Evolutionary conservation across 495 filamentous ascomycete species (phyloP).

Genomic region (Penicillium ochrochloron): DNA sequence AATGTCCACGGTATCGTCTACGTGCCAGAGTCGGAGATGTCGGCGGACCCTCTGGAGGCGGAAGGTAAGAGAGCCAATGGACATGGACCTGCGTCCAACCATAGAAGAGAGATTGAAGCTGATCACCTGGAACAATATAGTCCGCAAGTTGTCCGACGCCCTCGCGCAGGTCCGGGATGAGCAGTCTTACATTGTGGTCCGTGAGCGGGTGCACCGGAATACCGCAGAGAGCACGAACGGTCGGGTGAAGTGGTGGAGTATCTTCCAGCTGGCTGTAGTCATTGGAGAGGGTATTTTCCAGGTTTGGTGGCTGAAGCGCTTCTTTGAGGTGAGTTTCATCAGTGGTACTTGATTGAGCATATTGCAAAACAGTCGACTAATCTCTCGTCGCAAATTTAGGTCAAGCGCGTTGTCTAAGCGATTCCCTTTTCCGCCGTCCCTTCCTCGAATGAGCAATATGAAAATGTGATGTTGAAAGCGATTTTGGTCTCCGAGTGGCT

Average conservation of each 20-base stretch:
- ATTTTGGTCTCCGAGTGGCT: slow-evolving; percentile 11
- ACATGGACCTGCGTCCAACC: neutral
- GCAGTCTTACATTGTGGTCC: slow-evolving; percentile 93
- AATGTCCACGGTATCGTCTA: slow-evolving; percentile 99
- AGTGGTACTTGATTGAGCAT: neutral
- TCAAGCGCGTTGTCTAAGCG: slow-evolving; percentile 50
- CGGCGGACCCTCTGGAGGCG: slow-evolving; percentile 84
- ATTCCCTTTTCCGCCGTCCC: slow-evolving; percentile 8
- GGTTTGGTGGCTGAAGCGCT: slow-evolving; percentile 98
- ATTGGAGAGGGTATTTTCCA: slow-evolving; percentile 94
- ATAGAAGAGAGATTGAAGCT: slow-evolving; percentile 9
- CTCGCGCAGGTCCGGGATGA: slow-evolving; percentile 94
- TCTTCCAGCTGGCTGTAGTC: slow-evolving; percentile 91
- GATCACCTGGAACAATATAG: slow-evolving; percentile 47
- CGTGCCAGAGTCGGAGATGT: slow-evolving; percentile 83
- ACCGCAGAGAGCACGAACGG: slow-evolving; percentile 98
- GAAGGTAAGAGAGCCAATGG: slow-evolving; percentile 63
- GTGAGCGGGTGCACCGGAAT: slow-evolving; percentile 95
- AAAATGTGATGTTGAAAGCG: slow-evolving; percentile 15
- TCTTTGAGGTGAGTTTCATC: slow-evolving; percentile 79
- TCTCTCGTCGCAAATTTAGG: slow-evolving; percentile 25
- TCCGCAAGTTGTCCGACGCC: slow-evolving; percentile 82
- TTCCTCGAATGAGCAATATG: slow-evolving; percentile 19
- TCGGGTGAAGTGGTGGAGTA: slow-evolving; percentile 98
- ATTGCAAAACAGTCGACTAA: slow-evolving; percentile 13